Conservation (phyloP, 2,329 filamentous ascomycete species). For the Lasiodiplodia gonubiensis region DNA sequence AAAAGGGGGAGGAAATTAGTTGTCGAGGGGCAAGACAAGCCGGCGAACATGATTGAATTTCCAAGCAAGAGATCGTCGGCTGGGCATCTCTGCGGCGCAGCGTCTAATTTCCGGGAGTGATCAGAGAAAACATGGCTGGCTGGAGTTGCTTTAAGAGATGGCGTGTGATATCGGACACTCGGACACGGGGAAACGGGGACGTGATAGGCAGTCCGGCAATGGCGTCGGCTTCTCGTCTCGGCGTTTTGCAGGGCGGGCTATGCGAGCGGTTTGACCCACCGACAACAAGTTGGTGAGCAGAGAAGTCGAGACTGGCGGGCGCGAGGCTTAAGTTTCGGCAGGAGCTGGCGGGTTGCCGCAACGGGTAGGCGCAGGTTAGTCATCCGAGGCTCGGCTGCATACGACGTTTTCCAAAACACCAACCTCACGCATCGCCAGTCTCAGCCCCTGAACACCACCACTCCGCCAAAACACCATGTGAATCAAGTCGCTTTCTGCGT, state of each 20-base stretch:
- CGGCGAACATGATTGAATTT: no score
- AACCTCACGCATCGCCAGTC: constrained; percentile 17
- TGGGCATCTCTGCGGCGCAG: no score
- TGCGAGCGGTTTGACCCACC: constrained; percentile 14
- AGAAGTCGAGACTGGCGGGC: background rate
- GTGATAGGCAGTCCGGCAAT: background rate
- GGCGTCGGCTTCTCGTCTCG: background rate
- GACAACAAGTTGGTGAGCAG: background rate
- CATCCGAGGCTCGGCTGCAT: constrained; percentile 10
- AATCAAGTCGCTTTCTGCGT: constrained; percentile 13
- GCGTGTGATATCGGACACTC: no score
- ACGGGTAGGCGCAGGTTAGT: constrained; percentile 2
- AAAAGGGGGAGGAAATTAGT: no score
- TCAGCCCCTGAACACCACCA: constrained; percentile 7
- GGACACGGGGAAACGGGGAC: background rate
- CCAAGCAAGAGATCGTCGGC: no score
- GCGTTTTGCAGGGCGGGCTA: background rate
- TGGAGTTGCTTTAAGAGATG: no score
- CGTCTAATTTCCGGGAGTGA: no score
- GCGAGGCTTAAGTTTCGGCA: background rate
- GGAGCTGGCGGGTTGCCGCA: background rate
- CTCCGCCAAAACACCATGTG: constrained; percentile 18
- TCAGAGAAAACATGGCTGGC: no score
- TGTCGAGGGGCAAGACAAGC: no score
- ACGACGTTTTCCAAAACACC: constrained; percentile 19